Evolutionary conservation across 2,329 filamentous ascomycete species (phyloP), one percentile per base, ranked within the genome.

Genomic region (Conoideocrella luteorostrata): DNA sequence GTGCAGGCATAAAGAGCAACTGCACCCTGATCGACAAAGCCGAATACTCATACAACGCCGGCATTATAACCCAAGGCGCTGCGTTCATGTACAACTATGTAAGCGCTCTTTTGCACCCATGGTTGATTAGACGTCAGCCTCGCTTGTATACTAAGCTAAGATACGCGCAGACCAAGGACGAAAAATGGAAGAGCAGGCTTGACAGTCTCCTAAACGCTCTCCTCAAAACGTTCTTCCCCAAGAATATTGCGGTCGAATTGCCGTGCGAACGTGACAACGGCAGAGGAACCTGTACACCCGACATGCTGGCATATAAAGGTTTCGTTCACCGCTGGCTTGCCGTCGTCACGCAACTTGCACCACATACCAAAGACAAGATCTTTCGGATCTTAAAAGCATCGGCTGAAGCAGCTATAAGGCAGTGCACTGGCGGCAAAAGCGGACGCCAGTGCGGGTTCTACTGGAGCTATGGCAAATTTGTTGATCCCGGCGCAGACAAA

Each of bases 21-120:
- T 86, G 83, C 61, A 75, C 69, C 13, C 66, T 73, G 43, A 67
- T 82, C 52, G 77, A 80, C 62, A 71, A 74, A 50, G 67, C 75
- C 2, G 80, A 83, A 52, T 86, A 80, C 65, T 80, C 80, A 0
- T 85, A 86, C 60, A 82, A 81, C 47, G 75, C 77, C 10, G 83
- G 75, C 3, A 68, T 80, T 23, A 68, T 82, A 29, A 56, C 83
- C 7, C 72, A 80, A 43, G 84, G 84, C 2, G 72, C 74, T 1
- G 82, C 82, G 0, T 80, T 78, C 49, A 78, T 87, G 75, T 87
- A 83, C 60, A 84, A 86, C 57, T 74, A 65, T 48, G 72, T 75
- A 57, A 12, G 72, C 63, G 18, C 2, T 21, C 1, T 3, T 17
- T 18, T 13, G 9, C n/a, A n/a, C n/a, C n/a, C n/a, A n/a, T n/a